Base-by-base conservation (phyloP, 2,329 filamentous ascomycete species). In the Phoma sp. region DNA sequence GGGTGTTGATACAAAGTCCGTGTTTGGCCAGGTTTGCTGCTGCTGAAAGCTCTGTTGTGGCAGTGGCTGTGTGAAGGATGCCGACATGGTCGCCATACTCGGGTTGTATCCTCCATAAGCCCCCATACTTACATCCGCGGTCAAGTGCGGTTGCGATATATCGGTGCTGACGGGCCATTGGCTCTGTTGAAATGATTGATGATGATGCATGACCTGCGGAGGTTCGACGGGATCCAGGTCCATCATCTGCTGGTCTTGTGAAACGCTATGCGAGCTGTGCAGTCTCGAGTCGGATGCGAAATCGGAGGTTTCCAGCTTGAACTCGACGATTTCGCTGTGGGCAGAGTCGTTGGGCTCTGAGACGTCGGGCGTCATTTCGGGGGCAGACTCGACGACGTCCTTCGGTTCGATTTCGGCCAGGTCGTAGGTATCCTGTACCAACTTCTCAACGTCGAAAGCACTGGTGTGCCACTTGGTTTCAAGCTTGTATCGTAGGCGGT, bases 401-500 rank as follows among this genome's bases (percentile, higher is more conserved):
- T 65, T 65, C 2, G 65, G 62, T 35, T 73, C 72, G 29, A 72
- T 70, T 38, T 73, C 71, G 10, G 72, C 84, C 51, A 84, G 74
- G 27, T 85, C 82, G 64, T 85, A 87, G 4, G 85, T 86, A 47
- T 85, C 77, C 48, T 80, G 78, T 12, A 85, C 84, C 39, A 88
- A 80, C 61, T 79, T 81, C 57, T 83, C 79, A 0, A 85, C 83
- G 58, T 86, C 83, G 48, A 74, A 75, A 6, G 67, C 66, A 44
- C 83, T 79, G 43, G 80, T 82, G 31, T 82, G 79, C 33, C 84
- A 85, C 65, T 87, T 88, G 65, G 86, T 86, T 65, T 89, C 86
- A 24, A 89, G 79, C 7, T 86, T 80, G 64, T 88, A 86, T 66
- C 88, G 84, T 9, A 88, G 74, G 59, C 87, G 84, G 12, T 86